Evolutionary conservation across 805 yeast species (phyloP).

Genomic region (Kodamaea kakaduensis): DNA sequence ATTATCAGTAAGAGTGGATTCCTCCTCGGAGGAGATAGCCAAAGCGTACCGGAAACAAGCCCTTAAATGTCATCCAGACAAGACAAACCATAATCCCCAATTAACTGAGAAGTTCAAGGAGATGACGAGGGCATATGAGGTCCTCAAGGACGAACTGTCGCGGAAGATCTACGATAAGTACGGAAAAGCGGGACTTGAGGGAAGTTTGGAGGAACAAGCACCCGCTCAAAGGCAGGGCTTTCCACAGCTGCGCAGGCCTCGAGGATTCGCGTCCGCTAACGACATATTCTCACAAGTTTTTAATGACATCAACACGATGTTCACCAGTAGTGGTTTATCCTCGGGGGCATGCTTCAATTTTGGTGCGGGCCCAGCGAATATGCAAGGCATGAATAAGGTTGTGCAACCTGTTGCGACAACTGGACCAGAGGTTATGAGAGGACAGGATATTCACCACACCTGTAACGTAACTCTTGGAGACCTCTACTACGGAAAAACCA

Average conservation of each 20-base stretch:
- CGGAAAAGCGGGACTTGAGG: constrained; percentile 45
- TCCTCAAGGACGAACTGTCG: constrained; percentile 44
- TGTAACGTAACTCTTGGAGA: constrained; percentile 52
- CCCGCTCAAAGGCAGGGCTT: constrained; percentile 5
- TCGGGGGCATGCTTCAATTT: constrained; percentile 9
- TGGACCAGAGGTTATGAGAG: constrained; percentile 24
- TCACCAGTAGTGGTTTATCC: constrained; percentile 12
- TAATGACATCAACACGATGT: constrained; percentile 29
- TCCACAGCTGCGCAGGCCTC: constrained; percentile 3
- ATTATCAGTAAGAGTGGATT: constrained; percentile 27
- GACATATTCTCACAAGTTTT: constrained; percentile 37
- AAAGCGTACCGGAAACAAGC: constrained; percentile 37
- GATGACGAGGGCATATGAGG: constrained; percentile 64
- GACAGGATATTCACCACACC: constrained; percentile 55
- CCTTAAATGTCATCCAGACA: constrained; percentile 62
- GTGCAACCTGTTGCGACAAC: constrained; percentile 21
- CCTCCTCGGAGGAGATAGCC: constrained; percentile 36
- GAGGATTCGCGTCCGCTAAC: constrained; percentile 14
- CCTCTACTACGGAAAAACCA: constrained; percentile 52
- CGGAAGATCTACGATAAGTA: constrained; percentile 50
- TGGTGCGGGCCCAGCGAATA: constrained; percentile 6
- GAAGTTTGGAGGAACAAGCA: constrained; percentile 13
- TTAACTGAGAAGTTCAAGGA: constrained; percentile 56
- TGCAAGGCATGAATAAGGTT: constrained; percentile 13
- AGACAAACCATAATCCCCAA: constrained; percentile 46